Conservation (phyloP, 345 rosid species). For the Eucalyptus cloeziana region DNA sequence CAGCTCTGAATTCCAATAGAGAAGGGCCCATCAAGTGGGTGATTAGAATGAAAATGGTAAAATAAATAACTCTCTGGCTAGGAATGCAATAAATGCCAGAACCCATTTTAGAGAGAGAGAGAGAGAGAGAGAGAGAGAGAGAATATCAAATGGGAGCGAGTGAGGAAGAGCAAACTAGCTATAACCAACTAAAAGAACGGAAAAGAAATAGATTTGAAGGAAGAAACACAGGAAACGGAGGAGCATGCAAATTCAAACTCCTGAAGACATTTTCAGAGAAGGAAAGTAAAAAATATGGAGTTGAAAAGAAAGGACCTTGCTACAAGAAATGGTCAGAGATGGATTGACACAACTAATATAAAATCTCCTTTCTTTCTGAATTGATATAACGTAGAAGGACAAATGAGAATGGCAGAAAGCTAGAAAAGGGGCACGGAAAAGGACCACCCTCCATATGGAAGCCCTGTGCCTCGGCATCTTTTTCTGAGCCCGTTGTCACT, state of each 20-base stretch:
- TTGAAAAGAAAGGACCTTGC: not conserved
- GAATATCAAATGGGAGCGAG: not conserved
- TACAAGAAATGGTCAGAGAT: not conserved
- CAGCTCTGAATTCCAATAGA: not conserved
- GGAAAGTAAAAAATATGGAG: not conserved
- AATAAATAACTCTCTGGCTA: not conserved
- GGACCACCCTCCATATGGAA: not conserved
- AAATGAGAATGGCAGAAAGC: conserved; percentile 6
- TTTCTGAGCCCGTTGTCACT: conserved; percentile 9
- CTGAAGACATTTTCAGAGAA: not conserved
- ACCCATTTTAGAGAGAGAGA: conserved; percentile 10
- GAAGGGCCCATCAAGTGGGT: not conserved
- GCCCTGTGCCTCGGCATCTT: conserved; percentile 6
- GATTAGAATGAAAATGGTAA: conserved; percentile 2
- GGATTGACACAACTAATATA: conserved; percentile 5
- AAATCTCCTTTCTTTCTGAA: not conserved
- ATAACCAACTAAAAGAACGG: not conserved
- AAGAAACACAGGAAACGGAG: not conserved
- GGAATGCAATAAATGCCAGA: not conserved
- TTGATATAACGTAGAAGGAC: conserved; percentile 35
- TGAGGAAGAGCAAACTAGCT: not conserved
- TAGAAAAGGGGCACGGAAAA: not conserved
- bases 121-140: not conserved
- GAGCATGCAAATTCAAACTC: not conserved
- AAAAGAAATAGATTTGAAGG: not conserved